phyloP scores from a whole-genome alignment of 495 filamentous ascomycete genomes.

The Penicillium angulare region DNA sequence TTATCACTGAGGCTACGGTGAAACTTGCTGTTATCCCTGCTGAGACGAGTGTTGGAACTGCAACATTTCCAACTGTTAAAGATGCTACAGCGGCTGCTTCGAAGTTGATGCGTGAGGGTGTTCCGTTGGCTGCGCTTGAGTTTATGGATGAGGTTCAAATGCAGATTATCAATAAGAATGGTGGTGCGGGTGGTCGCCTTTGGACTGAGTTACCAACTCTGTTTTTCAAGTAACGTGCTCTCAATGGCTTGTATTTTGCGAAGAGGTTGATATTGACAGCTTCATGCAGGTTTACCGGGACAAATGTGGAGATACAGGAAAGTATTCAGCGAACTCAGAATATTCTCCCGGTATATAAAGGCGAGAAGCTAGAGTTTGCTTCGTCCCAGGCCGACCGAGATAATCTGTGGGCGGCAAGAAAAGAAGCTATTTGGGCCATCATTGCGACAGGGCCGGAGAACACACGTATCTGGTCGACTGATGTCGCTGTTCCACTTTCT shows the following conservation, averaged over 20 bases:
- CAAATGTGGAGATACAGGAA: constrained; percentile 54
- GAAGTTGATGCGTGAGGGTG: constrained; percentile 72
- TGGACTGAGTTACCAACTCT: constrained; percentile 64
- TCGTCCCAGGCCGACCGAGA: constrained; percentile 57
- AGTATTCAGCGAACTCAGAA: constrained; percentile 67
- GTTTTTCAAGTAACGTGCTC: constrained; percentile 74
- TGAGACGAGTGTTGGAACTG: constrained; percentile 78
- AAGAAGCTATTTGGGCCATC: constrained; percentile 71
- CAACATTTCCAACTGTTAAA: constrained; percentile 72
- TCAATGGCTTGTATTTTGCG: constrained; percentile 52
- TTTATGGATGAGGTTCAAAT: constrained; percentile 94
- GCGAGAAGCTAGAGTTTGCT: constrained; percentile 73
- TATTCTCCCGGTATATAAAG: constrained; percentile 58
- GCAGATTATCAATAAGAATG: constrained; percentile 81
- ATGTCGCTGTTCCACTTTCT: constrained; percentile 84
- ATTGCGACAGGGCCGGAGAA: constrained; percentile 48
- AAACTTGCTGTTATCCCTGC: constrained; percentile 80
- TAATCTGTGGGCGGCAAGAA: constrained; percentile 81
- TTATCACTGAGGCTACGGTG: constrained; percentile 85
- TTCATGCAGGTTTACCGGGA: background rate
- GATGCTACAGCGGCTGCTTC: constrained; percentile 80
- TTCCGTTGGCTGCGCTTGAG: constrained; percentile 87
- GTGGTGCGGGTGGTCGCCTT: constrained; percentile 74
- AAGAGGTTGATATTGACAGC: background rate
- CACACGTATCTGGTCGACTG: constrained; percentile 65